phyloP scores from a whole-genome alignment of 352 stramenopile genomes.

The Pythium utonaiense region DNA sequence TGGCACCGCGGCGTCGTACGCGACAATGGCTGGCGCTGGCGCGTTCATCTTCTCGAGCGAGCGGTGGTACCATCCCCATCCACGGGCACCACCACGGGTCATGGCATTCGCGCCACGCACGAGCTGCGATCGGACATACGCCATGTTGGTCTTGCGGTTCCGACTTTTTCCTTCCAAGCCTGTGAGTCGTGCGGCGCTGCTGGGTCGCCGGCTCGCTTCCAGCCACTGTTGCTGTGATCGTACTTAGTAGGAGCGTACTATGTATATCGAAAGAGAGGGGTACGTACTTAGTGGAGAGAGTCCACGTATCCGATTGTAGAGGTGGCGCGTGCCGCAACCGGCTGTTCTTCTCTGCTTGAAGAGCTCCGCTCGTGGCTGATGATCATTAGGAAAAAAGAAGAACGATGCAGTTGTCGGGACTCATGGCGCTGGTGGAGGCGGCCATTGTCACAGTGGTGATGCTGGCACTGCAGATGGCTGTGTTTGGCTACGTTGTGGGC shows the following conservation, averaged over 20 bases:
- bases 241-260: conserved; percentile 5
- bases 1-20: conserved; percentile 69
- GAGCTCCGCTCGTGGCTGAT: conserved; percentile 8
- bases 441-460: conserved; percentile 33
- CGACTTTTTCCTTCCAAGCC: conserved; percentile 20
- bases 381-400: background rate
- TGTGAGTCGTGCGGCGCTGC: conserved; percentile 1
- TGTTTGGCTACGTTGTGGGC: conserved; percentile 29
- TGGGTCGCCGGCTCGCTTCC: conserved; percentile 23
- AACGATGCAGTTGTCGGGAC: conserved; percentile 16
- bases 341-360: conserved; percentile 19
- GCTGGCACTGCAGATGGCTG: conserved; percentile 48
- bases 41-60: conserved; percentile 84
- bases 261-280: conserved; percentile 7
- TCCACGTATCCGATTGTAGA: background rate
- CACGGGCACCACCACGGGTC: conserved; percentile 61
- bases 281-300: background rate
- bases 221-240: conserved; percentile 23
- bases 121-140: conserved; percentile 57
- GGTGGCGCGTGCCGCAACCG: conserved; percentile 1
- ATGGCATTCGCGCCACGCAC: conserved; percentile 49
- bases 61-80: conserved; percentile 82
- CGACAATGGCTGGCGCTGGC: conserved; percentile 39
- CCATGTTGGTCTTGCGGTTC: conserved; percentile 32
- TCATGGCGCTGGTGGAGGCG: conserved; percentile 35